Evolutionary conservation across 352 stramenopile species (phyloP).

Genomic region (Pilasporangium apinafurcum): DNA sequence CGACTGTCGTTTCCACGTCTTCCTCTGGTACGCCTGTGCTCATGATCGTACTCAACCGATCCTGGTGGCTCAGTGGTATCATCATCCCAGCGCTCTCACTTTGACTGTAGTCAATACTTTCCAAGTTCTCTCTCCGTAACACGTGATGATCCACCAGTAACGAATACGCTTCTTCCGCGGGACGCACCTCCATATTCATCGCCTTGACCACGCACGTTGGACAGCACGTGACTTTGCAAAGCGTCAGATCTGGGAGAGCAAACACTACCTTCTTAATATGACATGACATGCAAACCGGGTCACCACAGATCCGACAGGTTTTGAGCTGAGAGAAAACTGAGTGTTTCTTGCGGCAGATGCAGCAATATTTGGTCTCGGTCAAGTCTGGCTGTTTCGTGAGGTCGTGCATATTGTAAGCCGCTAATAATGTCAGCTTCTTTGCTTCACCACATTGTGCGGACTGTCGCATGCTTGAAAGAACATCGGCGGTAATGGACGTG

Average conservation of each 20-base stretch:
- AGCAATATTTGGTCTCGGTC: too few relatives aligned
- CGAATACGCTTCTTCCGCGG: slow-evolving; percentile 6
- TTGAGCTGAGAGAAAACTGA: neutral
- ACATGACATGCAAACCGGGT: slow-evolving; percentile 1
- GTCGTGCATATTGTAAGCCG: slow-evolving; percentile 12
- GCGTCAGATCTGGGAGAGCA: neutral
- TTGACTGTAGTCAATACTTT: too few relatives aligned
- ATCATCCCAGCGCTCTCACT: slow-evolving; percentile 3
- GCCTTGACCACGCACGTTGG: slow-evolving; percentile 7
- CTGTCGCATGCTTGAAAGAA: slow-evolving; percentile 20
- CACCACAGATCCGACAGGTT: slow-evolving; percentile 1
- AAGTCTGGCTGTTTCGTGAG: too few relatives aligned
- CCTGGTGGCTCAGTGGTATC: too few relatives aligned
- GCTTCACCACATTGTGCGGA: slow-evolving; percentile 33
- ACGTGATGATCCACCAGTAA: slow-evolving; percentile 5
- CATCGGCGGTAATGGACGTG: slow-evolving; percentile 16
- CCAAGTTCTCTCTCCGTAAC: too few relatives aligned
- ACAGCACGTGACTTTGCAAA: slow-evolving; percentile 4
- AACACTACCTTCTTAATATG: slow-evolving; percentile 5
- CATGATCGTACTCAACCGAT: too few relatives aligned
- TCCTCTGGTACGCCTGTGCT: slow-evolving; percentile 8
- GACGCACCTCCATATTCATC: slow-evolving; percentile 7
- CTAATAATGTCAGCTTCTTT: slow-evolving; percentile 47
- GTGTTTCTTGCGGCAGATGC: slow-evolving; percentile 10
- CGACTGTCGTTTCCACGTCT: slow-evolving; percentile 9